Conservation (phyloP, 306 rosid species). For the Quercus agrifolia region DNA sequence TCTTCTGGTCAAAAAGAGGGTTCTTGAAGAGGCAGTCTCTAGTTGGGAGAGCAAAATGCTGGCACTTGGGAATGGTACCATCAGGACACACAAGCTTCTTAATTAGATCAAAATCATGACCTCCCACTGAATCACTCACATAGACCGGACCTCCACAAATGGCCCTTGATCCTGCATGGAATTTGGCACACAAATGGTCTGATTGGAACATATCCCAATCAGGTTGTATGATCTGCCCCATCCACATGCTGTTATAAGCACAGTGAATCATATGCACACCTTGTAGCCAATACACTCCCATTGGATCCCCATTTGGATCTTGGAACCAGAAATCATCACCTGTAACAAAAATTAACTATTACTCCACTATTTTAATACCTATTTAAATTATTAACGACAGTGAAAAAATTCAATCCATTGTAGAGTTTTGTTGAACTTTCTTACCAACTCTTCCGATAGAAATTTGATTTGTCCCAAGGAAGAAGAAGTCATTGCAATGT, state of each 20-base stretch:
- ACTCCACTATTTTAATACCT: too few species aligned
- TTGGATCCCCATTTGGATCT: constrained; percentile 88
- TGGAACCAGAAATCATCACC: constrained; percentile 93
- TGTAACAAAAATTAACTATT: constrained; percentile 2
- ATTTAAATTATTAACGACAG: too few species aligned
- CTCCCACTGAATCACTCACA: constrained; percentile 64
- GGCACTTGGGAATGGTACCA: constrained; percentile 73
- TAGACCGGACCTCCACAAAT: constrained; percentile 79
- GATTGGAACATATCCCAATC: constrained; percentile 98
- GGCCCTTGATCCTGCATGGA: constrained; percentile 88
- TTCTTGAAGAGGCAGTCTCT: constrained; percentile 81
- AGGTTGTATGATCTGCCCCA: constrained; percentile 81
- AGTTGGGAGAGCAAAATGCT: constrained; percentile 70
- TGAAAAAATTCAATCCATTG: too few species aligned
- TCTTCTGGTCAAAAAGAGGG: constrained; percentile 59
- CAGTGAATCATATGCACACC: constrained; percentile 89
- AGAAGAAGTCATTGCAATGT: constrained; percentile 87
- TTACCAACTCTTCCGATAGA: constrained; percentile 76
- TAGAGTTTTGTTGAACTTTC: neutral
- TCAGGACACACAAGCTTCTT: constrained; percentile 76
- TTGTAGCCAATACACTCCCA: constrained; percentile 82
- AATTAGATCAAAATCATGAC: constrained; percentile 69
- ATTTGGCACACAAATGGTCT: constrained; percentile 70
- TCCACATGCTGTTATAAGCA: constrained; percentile 88
- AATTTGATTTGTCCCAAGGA: constrained; percentile 68